Conservation (phyloP, 345 rosid genomes). For the Durio zibethinus region DNA sequence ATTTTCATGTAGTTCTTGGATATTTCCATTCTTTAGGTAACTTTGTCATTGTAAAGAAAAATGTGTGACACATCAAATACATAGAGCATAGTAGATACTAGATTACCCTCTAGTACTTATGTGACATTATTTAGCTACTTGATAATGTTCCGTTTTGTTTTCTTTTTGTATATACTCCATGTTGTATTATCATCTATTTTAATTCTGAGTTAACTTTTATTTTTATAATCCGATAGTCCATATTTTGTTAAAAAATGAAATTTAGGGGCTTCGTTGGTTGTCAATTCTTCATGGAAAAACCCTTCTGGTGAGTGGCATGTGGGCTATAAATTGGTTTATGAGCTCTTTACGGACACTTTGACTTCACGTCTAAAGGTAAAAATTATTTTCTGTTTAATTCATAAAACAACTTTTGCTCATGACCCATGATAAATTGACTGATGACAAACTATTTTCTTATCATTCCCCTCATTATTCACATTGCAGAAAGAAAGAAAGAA, state of each 20-base stretch:
- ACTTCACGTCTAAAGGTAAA: slow-evolving; percentile 82
- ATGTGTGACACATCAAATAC: not conserved
- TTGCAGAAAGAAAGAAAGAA: slow-evolving; percentile 76
- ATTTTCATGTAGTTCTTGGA: not conserved
- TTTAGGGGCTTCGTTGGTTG: slow-evolving; percentile 61
- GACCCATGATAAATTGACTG: not conserved
- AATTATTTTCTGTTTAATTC: slow-evolving; percentile 1
- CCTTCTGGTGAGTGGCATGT: slow-evolving; percentile 95
- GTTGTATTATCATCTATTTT: not conserved
- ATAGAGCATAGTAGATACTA: not conserved
- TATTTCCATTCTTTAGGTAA: not conserved
- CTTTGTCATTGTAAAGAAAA: not conserved
- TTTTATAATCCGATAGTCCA: not conserved
- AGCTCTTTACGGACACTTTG: slow-evolving; percentile 63
- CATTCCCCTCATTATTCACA: not conserved
- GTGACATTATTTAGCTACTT: not conserved
- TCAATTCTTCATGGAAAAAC: slow-evolving; percentile 87
- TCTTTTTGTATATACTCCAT: not conserved
- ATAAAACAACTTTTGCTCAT: slow-evolving; percentile 15
- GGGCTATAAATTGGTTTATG: slow-evolving; percentile 79
- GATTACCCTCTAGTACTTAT: not conserved
- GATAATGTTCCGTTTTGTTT: slow-evolving; percentile 5
- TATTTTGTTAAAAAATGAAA: slow-evolving; percentile 6
- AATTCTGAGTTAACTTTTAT: slow-evolving; percentile 1
- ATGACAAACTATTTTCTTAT: not conserved